Base-by-base conservation (phyloP, 371 early-diverging fungal genomes). In the Lichtheimia hyalospora region DNA sequence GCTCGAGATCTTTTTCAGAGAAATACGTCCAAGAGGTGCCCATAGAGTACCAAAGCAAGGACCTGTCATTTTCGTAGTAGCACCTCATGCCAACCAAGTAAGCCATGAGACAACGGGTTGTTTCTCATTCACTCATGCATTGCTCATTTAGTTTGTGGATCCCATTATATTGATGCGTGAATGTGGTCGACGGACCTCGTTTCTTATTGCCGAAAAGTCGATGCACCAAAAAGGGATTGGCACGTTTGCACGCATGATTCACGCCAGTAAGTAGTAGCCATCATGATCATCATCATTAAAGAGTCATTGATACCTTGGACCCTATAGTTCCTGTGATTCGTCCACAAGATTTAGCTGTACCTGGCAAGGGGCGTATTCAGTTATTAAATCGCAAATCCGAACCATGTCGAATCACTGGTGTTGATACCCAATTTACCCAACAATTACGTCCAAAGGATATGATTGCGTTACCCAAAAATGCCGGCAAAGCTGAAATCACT, bases 1-100 rank as follows among this genome's bases (percentile, higher is more conserved):
- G 27, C 75, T 95, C 28, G 84, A 86, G 54, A 75, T 94, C 63
- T 96, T 96, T 67, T 95, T 95, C 68, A 82, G 94, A 34, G 96
- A 96, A 70, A 88, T 98, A 54, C 86, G 87, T 51, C 83, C 87
- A 15, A 85, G 98, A 51, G 96, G 96, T 54, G 78, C 90, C 15
- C 93, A 96, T 73, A 84, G 84, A 63, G 86, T 98, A 40, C 98
- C 98, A 4, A 63, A 65, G 52, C 81, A 85, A 21, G 96, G 96
- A 0, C 95, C 96, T 10, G 87, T 96, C 20, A 92, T 97, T 52
- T 97, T 97, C 77, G 94, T 94, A 12, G 93, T 88, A 15, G 98
- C 95, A 1, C 98, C 98, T 28, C 98, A 97, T 83, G 93, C 93
- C 24, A 97, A 95, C 78, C 98, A 96, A 79, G 89, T 86, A 84